These are phyloP conservation scores for Neurospora sp. DNA, from an alignment of 495 filamentous ascomycete species.

Conservation along the genomic window DNA sequence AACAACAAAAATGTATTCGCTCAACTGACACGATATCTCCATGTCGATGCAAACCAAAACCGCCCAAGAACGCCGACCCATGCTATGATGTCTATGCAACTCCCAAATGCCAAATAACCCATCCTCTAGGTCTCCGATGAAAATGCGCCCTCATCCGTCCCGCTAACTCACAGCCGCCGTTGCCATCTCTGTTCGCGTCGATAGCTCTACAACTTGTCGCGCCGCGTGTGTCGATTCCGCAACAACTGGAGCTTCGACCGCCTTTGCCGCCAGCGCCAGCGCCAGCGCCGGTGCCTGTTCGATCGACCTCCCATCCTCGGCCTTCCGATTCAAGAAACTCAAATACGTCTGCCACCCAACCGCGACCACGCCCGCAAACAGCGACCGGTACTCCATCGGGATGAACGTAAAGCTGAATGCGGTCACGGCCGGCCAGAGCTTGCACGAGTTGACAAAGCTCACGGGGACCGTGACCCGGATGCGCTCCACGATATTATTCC, in stretches of 20 bases:
- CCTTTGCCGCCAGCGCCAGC: not conserved
- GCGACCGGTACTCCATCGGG: constrained; percentile 61
- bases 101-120: not conserved
- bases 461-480: constrained; percentile 66
- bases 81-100: not conserved
- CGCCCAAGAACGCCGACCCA: not conserved
- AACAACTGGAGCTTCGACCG: not conserved
- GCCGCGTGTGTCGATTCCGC: not conserved
- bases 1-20: not conserved
- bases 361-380: constrained; percentile 69
- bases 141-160: not conserved
- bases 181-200: not conserved
- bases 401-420: constrained; percentile 83
- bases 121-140: not conserved
- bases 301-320: constrained; percentile 32
- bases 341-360: constrained; percentile 92
- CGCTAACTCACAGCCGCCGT: not conserved
- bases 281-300: not conserved
- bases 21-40: not conserved
- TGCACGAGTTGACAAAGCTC: constrained; percentile 68
- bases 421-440: constrained; percentile 85
- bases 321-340: constrained; percentile 67
- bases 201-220: not conserved
- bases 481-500: constrained; percentile 54
- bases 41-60: not conserved